Percentiles rank a stretch among this genome's conserved stretches.
Conservation (phyloP, 352 stramenopile species). For the Globisporangium acanthophoron region DNA sequence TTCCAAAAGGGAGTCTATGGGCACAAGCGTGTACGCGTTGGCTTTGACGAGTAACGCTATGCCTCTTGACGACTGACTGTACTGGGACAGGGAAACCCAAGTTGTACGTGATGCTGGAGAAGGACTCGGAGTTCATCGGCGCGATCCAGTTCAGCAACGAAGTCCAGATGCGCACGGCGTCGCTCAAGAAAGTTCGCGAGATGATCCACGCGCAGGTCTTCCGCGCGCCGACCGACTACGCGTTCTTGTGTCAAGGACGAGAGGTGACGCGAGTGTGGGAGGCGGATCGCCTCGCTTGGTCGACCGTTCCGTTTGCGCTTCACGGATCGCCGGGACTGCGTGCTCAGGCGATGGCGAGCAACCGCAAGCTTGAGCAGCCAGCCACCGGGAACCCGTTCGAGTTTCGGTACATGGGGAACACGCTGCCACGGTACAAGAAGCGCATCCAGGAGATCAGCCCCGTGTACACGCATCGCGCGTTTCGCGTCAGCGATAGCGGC, state of each 20-base stretch:
- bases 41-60: neutral
- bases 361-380: conserved; percentile 34
- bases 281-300: conserved; percentile 46
- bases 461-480: conserved; percentile 42
- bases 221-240: conserved; percentile 34
- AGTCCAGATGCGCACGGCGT: conserved; percentile 44
- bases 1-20: too few species aligned
- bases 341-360: conserved; percentile 23
- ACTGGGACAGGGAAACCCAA: conserved; percentile 42
- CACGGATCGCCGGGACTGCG: conserved; percentile 45
- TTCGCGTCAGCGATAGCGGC: conserved; percentile 19
- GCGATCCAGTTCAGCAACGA: conserved; percentile 51
- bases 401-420: conserved; percentile 60
- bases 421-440: conserved; percentile 59
- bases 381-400: conserved; percentile 32
- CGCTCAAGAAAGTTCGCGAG: conserved; percentile 40
- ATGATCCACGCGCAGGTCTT: conserved; percentile 38
- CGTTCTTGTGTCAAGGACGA: conserved; percentile 47
- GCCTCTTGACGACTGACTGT: neutral
- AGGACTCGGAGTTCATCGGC: conserved; percentile 51
- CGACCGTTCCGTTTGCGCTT: conserved; percentile 52
- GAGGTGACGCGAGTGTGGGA: conserved; percentile 50
- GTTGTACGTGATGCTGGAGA: conserved; percentile 58
- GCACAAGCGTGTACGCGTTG: too few species aligned
- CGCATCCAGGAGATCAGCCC: conserved; percentile 42